A percentile compares a stretch with the other conserved stretches of the same genome.
These are phyloP conservation scores for Suillus hirtellus DNA, from an alignment of 768 basidiomycete species.

Conservation along the genomic window DNA sequence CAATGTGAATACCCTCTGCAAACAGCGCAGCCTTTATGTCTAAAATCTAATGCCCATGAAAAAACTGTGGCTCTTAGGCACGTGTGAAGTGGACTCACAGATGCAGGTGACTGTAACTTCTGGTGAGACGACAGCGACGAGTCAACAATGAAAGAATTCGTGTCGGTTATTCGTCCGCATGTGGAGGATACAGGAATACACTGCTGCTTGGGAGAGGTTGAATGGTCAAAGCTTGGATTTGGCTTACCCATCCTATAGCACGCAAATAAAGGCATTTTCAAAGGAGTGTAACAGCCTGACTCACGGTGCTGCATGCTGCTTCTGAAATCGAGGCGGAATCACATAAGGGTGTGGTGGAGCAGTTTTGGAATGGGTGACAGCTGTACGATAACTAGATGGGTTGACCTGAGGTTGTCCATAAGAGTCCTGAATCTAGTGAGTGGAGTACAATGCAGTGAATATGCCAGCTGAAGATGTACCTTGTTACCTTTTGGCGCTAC, in stretches of 20 bases:
- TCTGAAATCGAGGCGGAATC: not conserved
- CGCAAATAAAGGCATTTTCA: not conserved
- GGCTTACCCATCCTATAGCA: not conserved
- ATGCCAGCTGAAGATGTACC: not conserved
- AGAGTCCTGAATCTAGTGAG: not conserved
- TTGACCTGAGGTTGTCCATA: not conserved
- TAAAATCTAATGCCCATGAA: not conserved
- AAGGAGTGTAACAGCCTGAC: not conserved
- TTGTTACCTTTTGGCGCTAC: not conserved
- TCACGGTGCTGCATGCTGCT: not conserved
- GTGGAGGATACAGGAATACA: not conserved
- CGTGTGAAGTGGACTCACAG: not conserved
- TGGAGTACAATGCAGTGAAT: not conserved
- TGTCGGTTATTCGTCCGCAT: not conserved
- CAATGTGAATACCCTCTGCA: not conserved
- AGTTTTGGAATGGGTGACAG: not conserved
- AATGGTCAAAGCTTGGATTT: not conserved
- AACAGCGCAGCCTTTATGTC: slow-evolving; percentile 1
- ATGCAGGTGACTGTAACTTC: too few relatives aligned
- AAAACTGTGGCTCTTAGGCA: not conserved
- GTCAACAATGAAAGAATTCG: not conserved
- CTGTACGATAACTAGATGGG: not conserved
- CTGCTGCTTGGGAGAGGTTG: not conserved
- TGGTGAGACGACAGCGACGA: too few relatives aligned
- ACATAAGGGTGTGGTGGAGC: not conserved